These are phyloP conservation scores for Rhodotorula kratochvilovae DNA, from an alignment of 768 basidiomycete species.

Conservation along the genomic window DNA sequence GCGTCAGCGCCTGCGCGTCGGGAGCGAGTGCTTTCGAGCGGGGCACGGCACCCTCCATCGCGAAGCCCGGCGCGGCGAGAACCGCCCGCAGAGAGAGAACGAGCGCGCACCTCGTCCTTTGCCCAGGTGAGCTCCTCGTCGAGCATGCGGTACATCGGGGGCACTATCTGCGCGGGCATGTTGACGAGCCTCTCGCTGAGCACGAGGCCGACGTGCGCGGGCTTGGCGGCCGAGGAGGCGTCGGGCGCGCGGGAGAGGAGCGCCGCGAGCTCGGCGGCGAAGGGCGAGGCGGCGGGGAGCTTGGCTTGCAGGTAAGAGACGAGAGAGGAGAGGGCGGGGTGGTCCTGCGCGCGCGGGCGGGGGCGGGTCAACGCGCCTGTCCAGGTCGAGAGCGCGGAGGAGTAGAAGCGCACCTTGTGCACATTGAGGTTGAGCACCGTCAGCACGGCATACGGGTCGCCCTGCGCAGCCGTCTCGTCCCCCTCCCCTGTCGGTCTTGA, in stretches of 20 bases:
- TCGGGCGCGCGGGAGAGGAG: constrained; percentile 39
- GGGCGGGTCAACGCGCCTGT: neutral
- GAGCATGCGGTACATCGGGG: constrained; percentile 89
- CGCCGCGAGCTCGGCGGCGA: constrained; percentile 55
- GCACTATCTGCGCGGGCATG: constrained; percentile 88
- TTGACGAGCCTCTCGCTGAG: constrained; percentile 86
- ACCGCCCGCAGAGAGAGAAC: too few relatives aligned
- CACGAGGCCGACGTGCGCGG: constrained; percentile 63
- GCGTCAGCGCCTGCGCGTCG: too few relatives aligned
- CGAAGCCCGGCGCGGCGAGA: too few relatives aligned
- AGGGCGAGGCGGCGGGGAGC: constrained; percentile 55
- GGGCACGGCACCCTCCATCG: too few relatives aligned
- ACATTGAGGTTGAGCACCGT: constrained; percentile 69
- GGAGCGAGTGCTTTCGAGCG: too few relatives aligned
- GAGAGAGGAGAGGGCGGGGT: constrained; percentile 66
- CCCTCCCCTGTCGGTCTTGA: constrained; percentile 81
- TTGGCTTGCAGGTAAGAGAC: constrained; percentile 64
- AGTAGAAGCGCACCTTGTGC: constrained; percentile 5
- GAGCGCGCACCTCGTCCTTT: constrained; percentile 58
- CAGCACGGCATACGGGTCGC: constrained; percentile 84
- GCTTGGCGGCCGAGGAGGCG: constrained; percentile 33
- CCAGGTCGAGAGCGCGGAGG: too few relatives aligned
- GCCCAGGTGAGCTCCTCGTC: constrained; percentile 74
- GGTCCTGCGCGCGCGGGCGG: constrained; percentile 53
- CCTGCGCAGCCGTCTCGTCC: constrained; percentile 43